These are phyloP conservation scores for Monilinia fructigena DNA, from an alignment of 2,329 filamentous ascomycete species.

Conservation along the genomic window DNA sequence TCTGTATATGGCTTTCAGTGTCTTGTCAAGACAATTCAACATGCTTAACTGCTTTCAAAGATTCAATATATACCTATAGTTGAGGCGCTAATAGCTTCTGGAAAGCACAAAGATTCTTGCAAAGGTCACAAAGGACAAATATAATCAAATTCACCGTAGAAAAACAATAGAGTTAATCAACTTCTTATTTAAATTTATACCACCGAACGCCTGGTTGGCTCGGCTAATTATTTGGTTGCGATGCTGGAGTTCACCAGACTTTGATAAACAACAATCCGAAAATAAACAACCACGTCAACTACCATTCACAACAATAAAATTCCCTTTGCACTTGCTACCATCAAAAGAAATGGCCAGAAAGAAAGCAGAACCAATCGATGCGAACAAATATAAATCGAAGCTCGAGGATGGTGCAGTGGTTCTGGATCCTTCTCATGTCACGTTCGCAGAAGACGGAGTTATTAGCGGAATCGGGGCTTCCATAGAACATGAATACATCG, in stretches of 20 bases:
- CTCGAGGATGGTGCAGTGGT: neutral
- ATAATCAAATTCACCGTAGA: neutral
- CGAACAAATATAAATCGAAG: neutral
- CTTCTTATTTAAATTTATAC: neutral
- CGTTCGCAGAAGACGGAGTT: neutral
- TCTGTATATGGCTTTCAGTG: neutral
- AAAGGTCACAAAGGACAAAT: neutral
- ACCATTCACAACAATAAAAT: neutral
- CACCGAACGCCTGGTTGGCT: neutral
- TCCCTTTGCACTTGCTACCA: neutral
- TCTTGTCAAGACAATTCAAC: neutral
- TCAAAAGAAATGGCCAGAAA: neutral
- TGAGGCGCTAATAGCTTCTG: neutral
- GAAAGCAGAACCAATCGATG: neutral
- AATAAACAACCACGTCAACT: neutral
- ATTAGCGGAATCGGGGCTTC: neutral
- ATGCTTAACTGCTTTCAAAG: neutral
- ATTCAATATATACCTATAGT: neutral
- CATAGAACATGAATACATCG: neutral
- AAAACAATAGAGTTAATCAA: neutral
- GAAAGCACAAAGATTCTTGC: too few species aligned
- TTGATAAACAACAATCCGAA: neutral
- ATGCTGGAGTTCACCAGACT: neutral
- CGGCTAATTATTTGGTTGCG: neutral
- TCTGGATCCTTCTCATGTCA: neutral